Conservation (phyloP, 768 basidiomycete species). For the Lentinula detonsa region DNA sequence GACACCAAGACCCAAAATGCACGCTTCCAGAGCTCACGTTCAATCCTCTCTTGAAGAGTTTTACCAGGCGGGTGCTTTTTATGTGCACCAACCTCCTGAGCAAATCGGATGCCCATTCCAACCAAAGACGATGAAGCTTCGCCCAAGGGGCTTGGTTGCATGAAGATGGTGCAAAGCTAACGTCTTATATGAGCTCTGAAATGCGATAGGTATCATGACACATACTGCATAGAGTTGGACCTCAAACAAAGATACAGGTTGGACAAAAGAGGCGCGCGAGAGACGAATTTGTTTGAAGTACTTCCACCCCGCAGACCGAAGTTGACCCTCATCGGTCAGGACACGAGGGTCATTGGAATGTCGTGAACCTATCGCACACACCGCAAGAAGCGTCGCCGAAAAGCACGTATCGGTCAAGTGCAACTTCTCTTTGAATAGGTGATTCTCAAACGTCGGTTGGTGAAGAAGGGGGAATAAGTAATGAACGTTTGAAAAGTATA, state of each 20-base stretch:
- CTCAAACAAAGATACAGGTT: constrained; percentile 48
- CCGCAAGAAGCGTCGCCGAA: constrained; percentile 37
- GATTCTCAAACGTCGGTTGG: constrained; percentile 39
- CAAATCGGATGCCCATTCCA: constrained; percentile 49
- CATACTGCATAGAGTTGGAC: constrained; percentile 46
- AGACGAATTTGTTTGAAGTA: constrained; percentile 45
- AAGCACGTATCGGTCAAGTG: constrained; percentile 36
- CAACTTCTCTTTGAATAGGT: constrained; percentile 25
- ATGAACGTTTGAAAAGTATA: constrained; percentile 42
- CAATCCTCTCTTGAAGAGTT: constrained; percentile 25
- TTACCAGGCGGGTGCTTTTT: constrained; percentile 25
- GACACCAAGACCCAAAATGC: constrained; percentile 36
- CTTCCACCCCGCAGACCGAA: constrained; percentile 35
- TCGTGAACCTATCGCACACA: constrained; percentile 47
- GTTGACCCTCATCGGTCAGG: constrained; percentile 11
- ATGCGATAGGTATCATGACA: constrained; percentile 1
- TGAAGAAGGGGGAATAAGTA: constrained; percentile 42
- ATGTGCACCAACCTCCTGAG: constrained; percentile 57
- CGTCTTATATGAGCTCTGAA: constrained; percentile 2
- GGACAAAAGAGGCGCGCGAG: constrained; percentile 35
- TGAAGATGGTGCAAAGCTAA: constrained; percentile 34
- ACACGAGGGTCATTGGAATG: constrained; percentile 35
- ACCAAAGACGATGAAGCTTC: constrained; percentile 46
- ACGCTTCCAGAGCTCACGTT: constrained; percentile 59
- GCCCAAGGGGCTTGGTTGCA: constrained; percentile 37